These are phyloP conservation scores for Termitomyces sp. DNA, from an alignment of 768 basidiomycete species.

Conservation along the genomic window DNA sequence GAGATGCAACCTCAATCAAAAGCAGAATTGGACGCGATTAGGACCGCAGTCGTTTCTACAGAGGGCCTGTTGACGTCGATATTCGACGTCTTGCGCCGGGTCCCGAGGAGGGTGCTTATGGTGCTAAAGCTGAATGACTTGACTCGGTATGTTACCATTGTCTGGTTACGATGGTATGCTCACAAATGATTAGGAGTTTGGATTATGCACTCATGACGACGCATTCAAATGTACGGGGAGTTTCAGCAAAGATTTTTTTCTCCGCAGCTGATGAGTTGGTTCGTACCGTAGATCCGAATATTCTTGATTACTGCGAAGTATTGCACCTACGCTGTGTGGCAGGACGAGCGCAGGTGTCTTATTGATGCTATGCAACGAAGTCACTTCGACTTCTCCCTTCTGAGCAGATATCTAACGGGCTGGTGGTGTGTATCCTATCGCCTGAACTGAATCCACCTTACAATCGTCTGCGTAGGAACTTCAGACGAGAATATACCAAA, in stretches of 20 bases:
- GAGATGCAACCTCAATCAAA: conserved; percentile 69
- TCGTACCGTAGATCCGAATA: conserved; percentile 58
- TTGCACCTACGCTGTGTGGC: conserved; percentile 77
- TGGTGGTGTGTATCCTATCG: conserved; percentile 60
- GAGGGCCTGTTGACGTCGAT: conserved; percentile 84
- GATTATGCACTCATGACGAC: conserved; percentile 88
- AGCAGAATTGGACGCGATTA: conserved; percentile 76
- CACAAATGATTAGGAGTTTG: conserved; percentile 49
- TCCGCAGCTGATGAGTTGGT: neutral
- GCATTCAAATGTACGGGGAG: conserved; percentile 56
- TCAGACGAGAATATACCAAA: conserved; percentile 44
- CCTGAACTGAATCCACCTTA: conserved; percentile 1
- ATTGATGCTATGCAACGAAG: conserved; percentile 44
- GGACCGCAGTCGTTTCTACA: conserved; percentile 73
- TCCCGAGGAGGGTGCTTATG: conserved; percentile 83
- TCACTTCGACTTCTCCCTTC: conserved; percentile 40
- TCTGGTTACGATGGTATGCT: neutral
- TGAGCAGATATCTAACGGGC: conserved; percentile 45
- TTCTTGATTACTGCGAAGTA: conserved; percentile 91
- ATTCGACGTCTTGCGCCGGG: conserved; percentile 79
- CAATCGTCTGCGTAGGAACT: conserved; percentile 41
- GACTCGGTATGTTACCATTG: conserved; percentile 45
- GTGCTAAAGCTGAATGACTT: conserved; percentile 84
- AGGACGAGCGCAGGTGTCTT: conserved; percentile 51
- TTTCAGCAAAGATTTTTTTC: neutral